phyloP scores from a whole-genome alignment of 1,284 basidiomycete genomes.

The Ceratobasidium sp. region DNA sequence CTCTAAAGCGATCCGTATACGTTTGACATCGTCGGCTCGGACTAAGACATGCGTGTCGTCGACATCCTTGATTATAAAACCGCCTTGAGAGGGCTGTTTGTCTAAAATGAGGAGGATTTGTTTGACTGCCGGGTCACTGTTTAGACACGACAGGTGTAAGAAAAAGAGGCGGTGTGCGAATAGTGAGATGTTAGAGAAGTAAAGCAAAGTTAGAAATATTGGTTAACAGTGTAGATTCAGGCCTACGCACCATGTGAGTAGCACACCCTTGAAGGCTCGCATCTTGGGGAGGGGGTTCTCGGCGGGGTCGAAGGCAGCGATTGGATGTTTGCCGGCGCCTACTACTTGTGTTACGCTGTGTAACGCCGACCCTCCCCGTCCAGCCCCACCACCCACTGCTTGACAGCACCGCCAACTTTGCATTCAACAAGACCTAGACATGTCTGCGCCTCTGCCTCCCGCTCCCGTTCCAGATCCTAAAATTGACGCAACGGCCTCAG shows the following conservation, averaged over 20 bases:
- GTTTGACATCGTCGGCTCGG: constrained; percentile 80
- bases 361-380: not conserved
- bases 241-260: constrained; percentile 73
- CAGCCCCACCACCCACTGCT: not conserved
- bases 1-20: constrained; percentile 77
- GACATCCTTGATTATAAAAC: constrained; percentile 86
- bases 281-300: constrained; percentile 52
- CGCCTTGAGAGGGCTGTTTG: constrained; percentile 61
- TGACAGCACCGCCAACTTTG: not conserved
- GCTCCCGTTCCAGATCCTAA: constrained; percentile 19
- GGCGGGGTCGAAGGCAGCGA: constrained; percentile 12
- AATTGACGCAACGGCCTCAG: not conserved
- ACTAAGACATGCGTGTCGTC: constrained; percentile 87
- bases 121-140: constrained; percentile 88
- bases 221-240: not conserved
- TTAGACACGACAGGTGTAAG: not conserved
- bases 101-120: constrained; percentile 87
- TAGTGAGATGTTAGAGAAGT: not conserved
- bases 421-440: not conserved
- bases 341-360: not conserved
- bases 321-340: not conserved
- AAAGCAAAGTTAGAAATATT: constrained; percentile 11
- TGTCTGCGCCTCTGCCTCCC: constrained; percentile 15
- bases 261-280: constrained; percentile 76
- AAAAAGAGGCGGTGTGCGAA: constrained; percentile 10